These are phyloP conservation scores for Termitomyces heimii DNA, from an alignment of 768 basidiomycete species.

Conservation along the genomic window DNA sequence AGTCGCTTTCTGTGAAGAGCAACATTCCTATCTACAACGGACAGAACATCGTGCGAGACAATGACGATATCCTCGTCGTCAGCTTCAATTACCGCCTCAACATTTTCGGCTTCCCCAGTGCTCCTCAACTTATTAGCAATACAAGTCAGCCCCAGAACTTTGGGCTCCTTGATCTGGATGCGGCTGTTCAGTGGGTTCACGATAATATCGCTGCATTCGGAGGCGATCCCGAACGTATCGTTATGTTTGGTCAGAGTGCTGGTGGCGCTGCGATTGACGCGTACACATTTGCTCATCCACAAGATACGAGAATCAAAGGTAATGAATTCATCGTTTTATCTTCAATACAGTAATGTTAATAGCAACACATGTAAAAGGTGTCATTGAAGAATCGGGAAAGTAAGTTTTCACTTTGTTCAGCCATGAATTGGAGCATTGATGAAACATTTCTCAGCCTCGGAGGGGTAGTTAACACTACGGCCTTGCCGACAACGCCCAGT, in stretches of 20 bases:
- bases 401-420: slow-evolving; percentile 1
- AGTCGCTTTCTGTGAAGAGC: slow-evolving; percentile 16
- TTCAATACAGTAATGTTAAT: neutral
- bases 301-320: slow-evolving; percentile 22
- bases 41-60: slow-evolving; percentile 25
- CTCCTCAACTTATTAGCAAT: slow-evolving; percentile 26
- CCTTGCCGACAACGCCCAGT: slow-evolving; percentile 11
- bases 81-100: slow-evolving; percentile 34
- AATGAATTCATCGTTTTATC: neutral
- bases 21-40: slow-evolving; percentile 25
- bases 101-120: slow-evolving; percentile 33
- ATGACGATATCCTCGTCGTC: slow-evolving; percentile 30
- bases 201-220: slow-evolving; percentile 42
- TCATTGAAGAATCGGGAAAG: slow-evolving; percentile 33
- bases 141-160: slow-evolving; percentile 27
- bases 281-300: slow-evolving; percentile 27
- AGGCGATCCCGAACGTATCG: slow-evolving; percentile 31
- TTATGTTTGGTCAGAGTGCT: slow-evolving; percentile 32
- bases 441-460: slow-evolving; percentile 3
- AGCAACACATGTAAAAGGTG: slow-evolving; percentile 11
- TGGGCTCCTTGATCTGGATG: slow-evolving; percentile 30
- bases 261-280: slow-evolving; percentile 27
- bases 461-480: slow-evolving; percentile 3
- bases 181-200: slow-evolving; percentile 43
- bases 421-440: neutral